Evolutionary conservation across 2,329 filamentous ascomycete species (phyloP), one percentile per base, ranked within the genome.

Genomic region (Incumbomyces delicatus): DNA sequence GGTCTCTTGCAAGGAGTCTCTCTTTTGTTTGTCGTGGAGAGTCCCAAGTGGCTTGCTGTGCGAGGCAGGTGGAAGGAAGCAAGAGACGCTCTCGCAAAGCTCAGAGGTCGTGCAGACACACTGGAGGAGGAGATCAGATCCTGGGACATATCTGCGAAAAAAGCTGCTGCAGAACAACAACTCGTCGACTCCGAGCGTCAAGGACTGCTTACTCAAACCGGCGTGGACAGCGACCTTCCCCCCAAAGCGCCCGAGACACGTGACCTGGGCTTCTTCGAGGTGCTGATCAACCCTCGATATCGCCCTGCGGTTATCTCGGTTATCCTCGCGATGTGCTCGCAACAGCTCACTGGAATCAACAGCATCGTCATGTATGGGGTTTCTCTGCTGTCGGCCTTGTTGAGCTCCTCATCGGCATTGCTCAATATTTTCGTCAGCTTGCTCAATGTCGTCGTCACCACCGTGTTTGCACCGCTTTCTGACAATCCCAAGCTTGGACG

Each of bases 331-430:
- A 95, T 95, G 88, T 75, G 89, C 48, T 82, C 85, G 0, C 90
- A 96, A 62, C 90, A 96, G 64, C 73, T 95, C 32, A 90, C 85
- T 49, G 90, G 87, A 39, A 90, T 96, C 69, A 96, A 98, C 75
- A 90, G 84, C 48, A 90, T 96, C 60, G 84, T 96, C 66, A 95
- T 98, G 31, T 98, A 98, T 66, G 94, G 89, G 2, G 92, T 96
- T 5, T 88, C 86, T 1, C 79, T 98, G 1, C 76, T 98, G 12
- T 80, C 84, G 29, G 80, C 81, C 52, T 76, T 96, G 1, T 76
- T 98, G 0, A 84, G 87, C 2, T 78, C 87, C 39, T 87, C 81
- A 51, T 90, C 89, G 0, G 83, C 84, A 0, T 69, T 94, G 1
- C 75, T 98, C 44, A 94, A 90, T 46, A 90, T 96, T 50, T 68